phyloP scores from a whole-genome alignment of 2,329 filamentous ascomycete genomes.

The Diaporthe caulivora region DNA sequence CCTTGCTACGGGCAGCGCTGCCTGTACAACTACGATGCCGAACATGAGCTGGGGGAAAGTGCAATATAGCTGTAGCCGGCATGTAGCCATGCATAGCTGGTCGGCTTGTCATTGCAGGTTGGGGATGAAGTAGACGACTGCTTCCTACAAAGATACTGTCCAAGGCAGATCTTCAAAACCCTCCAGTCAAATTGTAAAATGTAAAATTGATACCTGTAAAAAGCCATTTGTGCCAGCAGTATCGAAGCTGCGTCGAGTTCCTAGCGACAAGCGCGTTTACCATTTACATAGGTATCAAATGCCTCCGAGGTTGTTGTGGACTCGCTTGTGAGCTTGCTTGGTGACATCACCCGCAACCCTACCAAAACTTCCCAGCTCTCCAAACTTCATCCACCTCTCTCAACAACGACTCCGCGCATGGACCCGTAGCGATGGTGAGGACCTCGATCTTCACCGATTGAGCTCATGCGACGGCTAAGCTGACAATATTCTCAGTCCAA shows the following conservation, averaged over 20 bases:
- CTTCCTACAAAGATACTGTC: background rate
- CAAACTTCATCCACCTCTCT: constrained; percentile 40
- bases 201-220: background rate
- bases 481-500: constrained; percentile 78
- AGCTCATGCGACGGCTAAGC: background rate
- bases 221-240: background rate
- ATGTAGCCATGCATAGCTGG: background rate
- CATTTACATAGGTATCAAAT: background rate
- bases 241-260: background rate
- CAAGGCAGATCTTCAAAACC: background rate
- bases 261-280: background rate
- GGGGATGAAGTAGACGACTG: background rate
- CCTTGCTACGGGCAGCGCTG: background rate
- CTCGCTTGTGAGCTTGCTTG: constrained; percentile 7
- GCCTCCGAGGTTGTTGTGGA: background rate
- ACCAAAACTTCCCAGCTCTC: constrained; percentile 32
- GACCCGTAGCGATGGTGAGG: constrained; percentile 56
- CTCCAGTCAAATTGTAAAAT: background rate
- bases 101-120: background rate
- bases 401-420: constrained; percentile 47
- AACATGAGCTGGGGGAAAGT: background rate
- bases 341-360: constrained; percentile 39
- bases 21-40: background rate
- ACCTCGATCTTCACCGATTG: background rate
- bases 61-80: background rate